Percentiles rank a stretch among this genome's conserved stretches.
Conservation (phyloP, 2,329 filamentous ascomycete genomes). For the Aspergillus oerlinghausenensis region DNA sequence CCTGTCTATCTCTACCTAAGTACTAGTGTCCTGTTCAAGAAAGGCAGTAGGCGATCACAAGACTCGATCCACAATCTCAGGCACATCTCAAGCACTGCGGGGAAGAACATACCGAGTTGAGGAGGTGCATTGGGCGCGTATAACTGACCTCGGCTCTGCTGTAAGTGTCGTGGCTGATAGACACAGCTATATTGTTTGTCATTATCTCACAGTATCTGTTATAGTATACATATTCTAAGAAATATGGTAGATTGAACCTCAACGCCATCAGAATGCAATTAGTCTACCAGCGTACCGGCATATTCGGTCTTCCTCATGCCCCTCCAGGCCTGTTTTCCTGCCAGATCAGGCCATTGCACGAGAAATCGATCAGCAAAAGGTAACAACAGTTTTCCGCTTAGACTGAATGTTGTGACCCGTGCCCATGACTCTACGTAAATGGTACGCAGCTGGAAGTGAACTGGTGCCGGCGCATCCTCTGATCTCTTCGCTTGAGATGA, state of each 20-base stretch:
- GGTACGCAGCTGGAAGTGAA: slow-evolving; percentile 58
- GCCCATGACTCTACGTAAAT: slow-evolving; percentile 94
- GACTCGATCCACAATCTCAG: not conserved
- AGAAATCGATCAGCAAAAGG: slow-evolving; percentile 71
- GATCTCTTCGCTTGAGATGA: not conserved
- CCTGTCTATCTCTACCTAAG: not conserved
- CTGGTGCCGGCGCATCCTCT: slow-evolving; percentile 26
- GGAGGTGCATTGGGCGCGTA: not conserved
- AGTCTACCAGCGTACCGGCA: slow-evolving; percentile 36
- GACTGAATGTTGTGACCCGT: slow-evolving; percentile 72
- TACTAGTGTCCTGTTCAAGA: not conserved
- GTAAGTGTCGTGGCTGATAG: not conserved
- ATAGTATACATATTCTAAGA: not conserved
- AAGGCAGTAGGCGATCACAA: not conserved
- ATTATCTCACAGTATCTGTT: not conserved
- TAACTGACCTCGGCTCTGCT: not conserved
- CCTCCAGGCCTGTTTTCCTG: slow-evolving; percentile 39
- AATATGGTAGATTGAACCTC: not conserved
- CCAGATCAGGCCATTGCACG: slow-evolving; percentile 72
- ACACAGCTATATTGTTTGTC: not conserved
- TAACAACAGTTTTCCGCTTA: slow-evolving; percentile 75
- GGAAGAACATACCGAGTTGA: not conserved
- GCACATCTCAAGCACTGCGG: too few relatives aligned
- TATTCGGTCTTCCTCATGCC: slow-evolving; percentile 38
- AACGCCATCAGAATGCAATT: slow-evolving; percentile 5